Evolutionary conservation across 495 filamentous ascomycete genomes (phyloP).

Genomic region (Durotheca rogersii): DNA sequence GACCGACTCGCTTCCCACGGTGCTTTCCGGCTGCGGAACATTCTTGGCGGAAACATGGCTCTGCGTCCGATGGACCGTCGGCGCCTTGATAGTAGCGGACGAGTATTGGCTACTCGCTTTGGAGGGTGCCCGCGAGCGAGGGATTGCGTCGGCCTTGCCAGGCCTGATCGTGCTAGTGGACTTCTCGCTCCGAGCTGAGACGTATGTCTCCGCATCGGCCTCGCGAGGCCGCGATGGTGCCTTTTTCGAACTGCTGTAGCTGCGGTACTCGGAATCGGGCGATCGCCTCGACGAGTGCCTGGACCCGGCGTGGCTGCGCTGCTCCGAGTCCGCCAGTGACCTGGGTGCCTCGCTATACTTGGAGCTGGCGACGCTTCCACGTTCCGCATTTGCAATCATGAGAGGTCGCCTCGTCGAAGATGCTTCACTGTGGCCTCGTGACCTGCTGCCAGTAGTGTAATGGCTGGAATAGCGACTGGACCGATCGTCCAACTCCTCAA

Average conservation of each 20-base stretch:
- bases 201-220: conserved; percentile 39
- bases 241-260: conserved; percentile 17
- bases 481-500: conserved; percentile 48
- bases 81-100: conserved; percentile 35
- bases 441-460: conserved; percentile 21
- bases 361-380: conserved; percentile 23
- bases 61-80: conserved; percentile 21
- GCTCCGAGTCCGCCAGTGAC: conserved; percentile 32
- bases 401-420: conserved; percentile 34
- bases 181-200: conserved; percentile 41
- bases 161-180: conserved; percentile 38
- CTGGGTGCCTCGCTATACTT: conserved; percentile 12
- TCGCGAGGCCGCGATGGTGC: conserved; percentile 16
- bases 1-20: conserved; percentile 26
- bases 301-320: conserved; percentile 33
- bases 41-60: conserved; percentile 39
- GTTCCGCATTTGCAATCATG: conserved; percentile 31
- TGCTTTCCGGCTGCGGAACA: conserved; percentile 53
- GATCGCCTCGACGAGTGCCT: conserved; percentile 21
- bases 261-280: conserved; percentile 17
- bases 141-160: conserved; percentile 13
- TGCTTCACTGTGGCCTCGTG: conserved; percentile 40
- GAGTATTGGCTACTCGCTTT: conserved; percentile 35
- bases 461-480: conserved; percentile 41
- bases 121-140: conserved; percentile 32